Evolutionary conservation across 2,329 filamentous ascomycete genomes (phyloP).

Genomic region (Trichophyton rubrum): DNA sequence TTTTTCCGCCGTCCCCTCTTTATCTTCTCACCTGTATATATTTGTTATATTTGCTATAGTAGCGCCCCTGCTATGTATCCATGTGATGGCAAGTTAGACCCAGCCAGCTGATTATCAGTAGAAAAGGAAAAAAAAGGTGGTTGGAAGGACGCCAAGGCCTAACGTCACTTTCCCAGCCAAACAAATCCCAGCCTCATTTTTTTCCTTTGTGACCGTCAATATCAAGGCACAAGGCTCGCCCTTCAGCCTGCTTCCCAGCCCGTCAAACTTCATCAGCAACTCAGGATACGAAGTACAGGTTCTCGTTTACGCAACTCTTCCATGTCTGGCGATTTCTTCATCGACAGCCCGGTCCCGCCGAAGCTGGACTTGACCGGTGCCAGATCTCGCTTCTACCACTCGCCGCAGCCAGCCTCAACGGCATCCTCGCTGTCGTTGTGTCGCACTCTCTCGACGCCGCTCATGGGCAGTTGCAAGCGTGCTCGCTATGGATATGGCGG

Average conservation of each 20-base stretch:
- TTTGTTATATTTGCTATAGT: not conserved
- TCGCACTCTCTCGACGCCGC: constrained; percentile 21
- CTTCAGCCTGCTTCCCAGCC: too few species aligned
- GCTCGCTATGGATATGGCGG: constrained; percentile 11
- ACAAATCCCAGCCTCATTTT: not conserved
- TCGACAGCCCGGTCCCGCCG: constrained; percentile 26
- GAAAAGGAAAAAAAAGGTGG: not conserved
- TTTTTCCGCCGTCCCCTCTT: not conserved
- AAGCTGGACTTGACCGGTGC: constrained; percentile 28
- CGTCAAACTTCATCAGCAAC: too few species aligned
- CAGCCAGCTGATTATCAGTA: not conserved
- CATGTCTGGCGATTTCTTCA: constrained; percentile 21
- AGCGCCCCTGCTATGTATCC: not conserved
- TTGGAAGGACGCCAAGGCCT: not conserved
- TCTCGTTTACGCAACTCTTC: constrained; percentile 4
- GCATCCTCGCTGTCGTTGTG: constrained; percentile 29
- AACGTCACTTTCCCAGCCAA: not conserved
- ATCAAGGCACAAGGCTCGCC: not conserved
- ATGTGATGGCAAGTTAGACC: not conserved
- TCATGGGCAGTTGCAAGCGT: constrained; percentile 12
- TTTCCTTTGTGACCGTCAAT: not conserved
- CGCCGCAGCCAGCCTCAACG: constrained; percentile 25
- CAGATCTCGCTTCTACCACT: constrained; percentile 27
- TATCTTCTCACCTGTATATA: not conserved
- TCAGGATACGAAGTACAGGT: not conserved